Evolutionary conservation across 2,329 filamentous ascomycete genomes (phyloP), one percentile per base, ranked within the genome.

Genomic region (Diaporthe batatas): DNA sequence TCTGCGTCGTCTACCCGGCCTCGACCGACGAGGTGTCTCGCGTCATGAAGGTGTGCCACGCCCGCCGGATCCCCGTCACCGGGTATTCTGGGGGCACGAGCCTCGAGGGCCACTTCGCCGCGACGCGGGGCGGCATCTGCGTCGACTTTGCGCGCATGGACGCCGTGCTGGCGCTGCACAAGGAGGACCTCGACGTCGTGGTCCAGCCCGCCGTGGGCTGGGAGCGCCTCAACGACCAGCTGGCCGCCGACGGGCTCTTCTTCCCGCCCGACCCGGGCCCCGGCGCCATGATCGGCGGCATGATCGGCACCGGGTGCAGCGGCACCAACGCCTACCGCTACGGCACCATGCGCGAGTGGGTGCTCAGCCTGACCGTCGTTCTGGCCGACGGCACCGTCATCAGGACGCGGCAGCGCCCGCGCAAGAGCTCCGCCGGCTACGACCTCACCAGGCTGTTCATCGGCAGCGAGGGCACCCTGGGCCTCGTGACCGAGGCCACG

Each of bases 301-400:
- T 93, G 91, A 89, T 94, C 5, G 91, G 90, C 1, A 93, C 92
- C 14, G 86, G 86, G 62, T 88, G 86, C 79, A 87, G 85, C 73
- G 94, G 94, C 64, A 96, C 94, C 2, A 96, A 97, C 80, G 90
- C 94, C 4, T 94, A 94, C 80, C 88, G 93, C 64, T 96, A 96
- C 79, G 94, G 94, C 68, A 96, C 94, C 0, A 96, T 96, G 94
- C 90, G 93, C 70, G 94, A 97, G 79, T 97, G 94, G 93, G 94
- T 96, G 1, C 83, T 96, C 12, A 93, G 90, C 67, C 84, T 97
- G 64, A 96, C 94, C 0, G 92, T 96, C 2, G 94, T 97, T 1
- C 86, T 97, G 68, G 92, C 94, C 2, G 94, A 96, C 80, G 94
- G 94, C 29, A 97, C 95, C 1, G 83, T 98, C 68, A 92, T 98